Evolutionary conservation across 2,329 filamentous ascomycete genomes (phyloP), one percentile per base, ranked within the genome.

Genomic region (Cordyceps farinosa): DNA sequence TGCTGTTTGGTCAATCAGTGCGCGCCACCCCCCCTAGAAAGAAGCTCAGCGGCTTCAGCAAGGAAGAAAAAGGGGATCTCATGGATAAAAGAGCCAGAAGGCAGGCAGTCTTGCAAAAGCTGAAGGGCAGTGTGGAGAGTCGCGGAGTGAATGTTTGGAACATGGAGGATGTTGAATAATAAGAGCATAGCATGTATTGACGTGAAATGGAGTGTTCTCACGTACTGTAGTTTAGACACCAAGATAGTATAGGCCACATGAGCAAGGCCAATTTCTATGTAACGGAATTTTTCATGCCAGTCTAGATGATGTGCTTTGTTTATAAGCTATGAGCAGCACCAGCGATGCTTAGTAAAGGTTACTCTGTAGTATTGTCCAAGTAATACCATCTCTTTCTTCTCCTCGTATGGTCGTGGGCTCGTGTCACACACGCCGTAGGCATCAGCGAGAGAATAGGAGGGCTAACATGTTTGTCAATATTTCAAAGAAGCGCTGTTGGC

Each of bases 1-100:
- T 80, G 32, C 79, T 77, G 13, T 78, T 83, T 15, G 72, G 79
- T 3, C 73, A 72, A 27, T 74, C 76, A 69, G 74, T 65, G 22
- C 71, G 71, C 65, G 70, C 71, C 11, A 82, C 82, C 27, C 78
- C 84, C 32, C 82, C 84, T 2, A 77, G 85, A 50, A 87, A 84
- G 77, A 88, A 87, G 78, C 69, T 88, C 63, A 86, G 80, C 65
- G 84, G 84, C 22, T 89, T 85, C 67, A 85, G 80, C 64, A 76
- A 78, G 38, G 79, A 82, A 59, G 87, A 89, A 71, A 88, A 86
- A 76, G 75, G 75, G 34, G 78, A 79, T 34, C 72, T 88, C 62
- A 85, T 81, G 73, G 78, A 80, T 64, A 84, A 82, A 73, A 75
- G 80, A 66, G 78, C 79, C n/a, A 81, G 77, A 65, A 78, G 84